Base-by-base conservation (phyloP, 2,329 filamentous ascomycete genomes). In the Apiospora pterosperma region DNA sequence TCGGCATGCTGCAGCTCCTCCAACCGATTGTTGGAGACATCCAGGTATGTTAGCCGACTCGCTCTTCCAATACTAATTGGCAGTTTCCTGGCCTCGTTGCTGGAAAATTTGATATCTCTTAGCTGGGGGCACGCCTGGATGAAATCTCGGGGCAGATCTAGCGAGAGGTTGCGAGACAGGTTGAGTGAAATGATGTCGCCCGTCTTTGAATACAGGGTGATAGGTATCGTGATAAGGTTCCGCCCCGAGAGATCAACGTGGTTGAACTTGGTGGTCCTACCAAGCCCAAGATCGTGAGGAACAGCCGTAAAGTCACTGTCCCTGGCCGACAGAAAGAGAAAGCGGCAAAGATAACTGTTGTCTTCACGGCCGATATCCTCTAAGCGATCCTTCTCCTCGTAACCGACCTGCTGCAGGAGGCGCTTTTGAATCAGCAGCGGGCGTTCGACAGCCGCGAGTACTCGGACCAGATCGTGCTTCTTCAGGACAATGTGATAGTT, bases 401-500 rank as follows among this genome's bases (percentile, higher is more conserved):
- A 99, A 11, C 96, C 96, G 62, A 95, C 91, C 78, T 97, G 93
- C 77, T 97, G 91, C 21, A 99, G 81, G 21, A 99, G 84, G 59
- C 90, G 86, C 78, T 97, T 98, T 76, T 99, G 96, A 73, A 99
- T 93, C 28, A 96, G 84, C 39, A 98, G 84, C 1, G 96, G 96
- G 55, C 92, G 87, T 78, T 99, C 96, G 16, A 85, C 84, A 4
- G 89, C 85, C 61, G 89, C 86, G 14, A 99, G 84, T 65, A 97
- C 92, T 58, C 94, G 88, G 21, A 93, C 91, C 25, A 96, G 85
- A 70, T 96, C 93, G 75, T 97, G 94, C 79, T 96, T 97, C 71
- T 91, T 92, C 82, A 99, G 87, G 44, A 98, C 91, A 66, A 99
- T 96, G 75, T 97, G 92, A 76, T 97, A 99, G 70, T 97, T 97